Conservation (phyloP, 148 eudicot genomes). For the Gaultheria prostrata region DNA sequence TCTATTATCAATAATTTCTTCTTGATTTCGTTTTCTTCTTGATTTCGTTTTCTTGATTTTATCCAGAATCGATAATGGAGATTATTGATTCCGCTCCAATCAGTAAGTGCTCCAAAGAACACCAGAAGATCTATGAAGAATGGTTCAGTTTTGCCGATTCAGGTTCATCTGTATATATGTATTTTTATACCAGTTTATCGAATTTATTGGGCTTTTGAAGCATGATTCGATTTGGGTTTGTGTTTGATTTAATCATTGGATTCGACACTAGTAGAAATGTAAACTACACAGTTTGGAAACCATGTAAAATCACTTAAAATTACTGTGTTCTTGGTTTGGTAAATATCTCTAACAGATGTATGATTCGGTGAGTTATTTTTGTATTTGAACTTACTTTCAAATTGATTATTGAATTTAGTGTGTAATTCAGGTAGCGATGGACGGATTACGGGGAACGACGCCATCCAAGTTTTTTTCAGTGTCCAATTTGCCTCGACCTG, state of each 20-base stretch:
- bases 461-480: constrained; percentile 61
- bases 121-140: constrained; percentile 47
- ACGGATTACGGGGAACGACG: constrained; percentile 68
- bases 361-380: background rate
- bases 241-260: no score
- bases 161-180: constrained; percentile 27
- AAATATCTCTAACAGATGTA: background rate
- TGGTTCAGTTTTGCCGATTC: constrained; percentile 75
- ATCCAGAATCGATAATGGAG: constrained; percentile 37
- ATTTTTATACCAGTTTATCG: background rate
- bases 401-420: background rate
- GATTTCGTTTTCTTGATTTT: background rate
- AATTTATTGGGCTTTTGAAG: background rate
- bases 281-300: background rate
- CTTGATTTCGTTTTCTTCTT: background rate
- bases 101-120: constrained; percentile 49
- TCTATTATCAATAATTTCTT: no score
- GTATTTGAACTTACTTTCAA: background rate
- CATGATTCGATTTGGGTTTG: background rate
- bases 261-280: no score
- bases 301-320: background rate
- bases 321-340: background rate
- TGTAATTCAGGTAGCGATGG: constrained; percentile 60
- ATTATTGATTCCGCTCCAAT: constrained; percentile 45
- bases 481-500: constrained; percentile 59